These are phyloP conservation scores for Agastache rugosa DNA, from an alignment of 257 asterid species.

Conservation along the genomic window DNA sequence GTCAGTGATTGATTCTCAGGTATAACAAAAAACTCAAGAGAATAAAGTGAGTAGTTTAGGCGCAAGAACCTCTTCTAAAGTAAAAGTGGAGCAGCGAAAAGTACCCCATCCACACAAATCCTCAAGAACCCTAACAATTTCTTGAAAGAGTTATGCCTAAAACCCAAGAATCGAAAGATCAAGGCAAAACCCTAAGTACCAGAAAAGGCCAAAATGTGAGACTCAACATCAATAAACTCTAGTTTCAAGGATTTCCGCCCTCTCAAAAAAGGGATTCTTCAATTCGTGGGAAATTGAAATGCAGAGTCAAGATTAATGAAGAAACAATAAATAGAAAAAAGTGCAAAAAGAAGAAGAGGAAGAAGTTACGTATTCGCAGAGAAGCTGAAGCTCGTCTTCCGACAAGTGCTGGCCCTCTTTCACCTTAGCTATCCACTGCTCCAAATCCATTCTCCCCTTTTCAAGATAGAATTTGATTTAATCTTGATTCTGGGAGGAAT, in stretches of 20 bases:
- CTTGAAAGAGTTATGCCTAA: not conserved
- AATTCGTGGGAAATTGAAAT: conserved; percentile 19
- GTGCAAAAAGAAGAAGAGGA: not conserved
- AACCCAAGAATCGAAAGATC: conserved; percentile 24
- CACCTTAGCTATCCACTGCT: conserved; percentile 93
- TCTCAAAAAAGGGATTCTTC: not conserved
- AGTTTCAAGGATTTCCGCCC: not conserved
- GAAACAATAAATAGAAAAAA: conserved; percentile 11
- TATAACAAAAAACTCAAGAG: not conserved
- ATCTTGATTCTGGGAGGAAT: conserved; percentile 27
- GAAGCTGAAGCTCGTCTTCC: conserved; percentile 98
- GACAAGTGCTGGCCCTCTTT: conserved; percentile 98
- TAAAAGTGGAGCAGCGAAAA: conserved; percentile 2
- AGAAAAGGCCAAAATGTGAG: conserved; percentile 8
- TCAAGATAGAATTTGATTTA: not conserved
- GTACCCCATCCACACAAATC: conserved; percentile 18
- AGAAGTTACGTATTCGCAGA: conserved; percentile 88
- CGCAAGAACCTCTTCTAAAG: not conserved
- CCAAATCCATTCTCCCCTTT: conserved; percentile 81
- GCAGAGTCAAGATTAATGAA: conserved; percentile 6
- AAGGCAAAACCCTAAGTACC: conserved; percentile 45
- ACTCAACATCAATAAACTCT: not conserved
- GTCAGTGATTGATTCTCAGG: conserved; percentile 19
- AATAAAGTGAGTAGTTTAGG: not conserved
- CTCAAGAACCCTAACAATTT: conserved; percentile 28